Conservation (phyloP, 1,139 yeast species). For the Groenewaldozyma auringiensis region DNA sequence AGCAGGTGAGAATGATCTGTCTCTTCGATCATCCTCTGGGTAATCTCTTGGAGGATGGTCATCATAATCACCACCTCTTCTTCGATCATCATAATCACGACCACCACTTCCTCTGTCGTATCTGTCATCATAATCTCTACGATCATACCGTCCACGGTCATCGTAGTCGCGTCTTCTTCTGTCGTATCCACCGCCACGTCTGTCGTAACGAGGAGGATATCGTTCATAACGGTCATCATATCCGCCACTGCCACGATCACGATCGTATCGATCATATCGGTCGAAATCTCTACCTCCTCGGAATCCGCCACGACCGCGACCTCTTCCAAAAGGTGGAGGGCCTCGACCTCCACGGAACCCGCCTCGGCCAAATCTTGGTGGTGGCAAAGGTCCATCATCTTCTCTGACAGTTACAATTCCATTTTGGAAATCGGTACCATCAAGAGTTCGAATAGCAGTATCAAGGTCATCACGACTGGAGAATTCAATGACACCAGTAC, state of each 20-base stretch:
- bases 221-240: slow-evolving; percentile 7
- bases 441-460: slow-evolving; percentile 58
- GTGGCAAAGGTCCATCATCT: slow-evolving; percentile 49
- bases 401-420: slow-evolving; percentile 59
- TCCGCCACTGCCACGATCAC: slow-evolving; percentile 14
- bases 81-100: slow-evolving; percentile 1
- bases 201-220: slow-evolving; percentile 7
- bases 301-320: slow-evolving; percentile 13
- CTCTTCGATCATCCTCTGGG: slow-evolving; percentile 7
- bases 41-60: background rate
- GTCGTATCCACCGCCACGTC: slow-evolving; percentile 13
- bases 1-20: slow-evolving; percentile 10
- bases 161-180: slow-evolving; percentile 12
- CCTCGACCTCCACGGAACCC: slow-evolving; percentile 33
- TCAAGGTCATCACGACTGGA: slow-evolving; percentile 65
- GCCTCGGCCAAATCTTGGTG: slow-evolving; percentile 10
- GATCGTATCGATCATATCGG: slow-evolving; percentile 16
- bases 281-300: slow-evolving; percentile 18
- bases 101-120: slow-evolving; percentile 5
- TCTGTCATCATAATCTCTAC: slow-evolving; percentile 11
- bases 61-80: slow-evolving; percentile 3
- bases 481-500: slow-evolving; percentile 63
- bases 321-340: slow-evolving; percentile 2
- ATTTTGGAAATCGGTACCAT: slow-evolving; percentile 68
- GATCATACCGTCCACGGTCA: slow-evolving; percentile 15